Base-by-base conservation (phyloP, 306 rosid genomes). In the Trichosanthes cucumerina region DNA sequence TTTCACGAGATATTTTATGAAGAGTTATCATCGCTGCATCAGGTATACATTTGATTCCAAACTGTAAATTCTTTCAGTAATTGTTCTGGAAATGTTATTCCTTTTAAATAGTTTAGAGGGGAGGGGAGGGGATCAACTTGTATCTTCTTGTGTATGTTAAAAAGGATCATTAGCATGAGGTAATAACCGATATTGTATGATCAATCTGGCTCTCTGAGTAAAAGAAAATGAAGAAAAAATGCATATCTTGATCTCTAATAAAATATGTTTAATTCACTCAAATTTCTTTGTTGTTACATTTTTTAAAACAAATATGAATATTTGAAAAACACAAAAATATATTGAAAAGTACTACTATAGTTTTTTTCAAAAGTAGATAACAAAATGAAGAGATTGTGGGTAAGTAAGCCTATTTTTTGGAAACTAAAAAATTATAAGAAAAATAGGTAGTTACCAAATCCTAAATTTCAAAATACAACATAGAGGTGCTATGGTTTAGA, bases 1-100 rank as follows among this genome's bases (percentile, higher is more conserved):
- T 47, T n/a, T 38, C 57, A 47, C 59, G 49, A 72, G 57, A 72
- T 47, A 23, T 14, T 72, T 46, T 15, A 15, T 72, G 23, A 26
- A 47, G 58, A 46, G 57, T 16, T 63, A 31, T 24, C 70, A 15
- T 36, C 71, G 34, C 69, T 64, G 72, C 59, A 72, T 44, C 77
- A 47, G 77, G 77, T 72, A 47, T 70, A 70, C 36, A 44, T 70
- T 70, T 70, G 77, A 72, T 72, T 72, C 39, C 59, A 1, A 46
- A 26, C 39, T 72, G 24, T 72, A 26, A 4, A 63, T 28, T 63
- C 14, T 28, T 36, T 63, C 71, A 63, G 7, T 4, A 44, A 70
- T 43, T 70, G 38, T 70, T 70, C 7, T 44, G 18, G 34, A 46
- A 44, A 36, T 39, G 10, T 70, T 70, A 70, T 24, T 70, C 39